Conservation (phyloP, 108 stramenopile species). For the Nitzschia sp. region DNA sequence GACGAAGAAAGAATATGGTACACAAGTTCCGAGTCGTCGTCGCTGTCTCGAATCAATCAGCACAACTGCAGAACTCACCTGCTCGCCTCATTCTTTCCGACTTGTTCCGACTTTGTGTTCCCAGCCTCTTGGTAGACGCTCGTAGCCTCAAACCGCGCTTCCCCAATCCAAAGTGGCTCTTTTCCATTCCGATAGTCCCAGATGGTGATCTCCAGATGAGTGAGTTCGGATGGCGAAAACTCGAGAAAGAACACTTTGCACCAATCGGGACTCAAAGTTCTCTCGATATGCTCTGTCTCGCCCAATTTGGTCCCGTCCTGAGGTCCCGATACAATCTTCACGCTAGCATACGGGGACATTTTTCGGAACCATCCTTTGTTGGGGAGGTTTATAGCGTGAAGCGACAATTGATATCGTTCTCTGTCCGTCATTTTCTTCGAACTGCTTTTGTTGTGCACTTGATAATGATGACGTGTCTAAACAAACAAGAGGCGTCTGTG, state of each 20-base stretch:
- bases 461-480: too few relatives aligned
- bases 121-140: conserved; percentile 28
- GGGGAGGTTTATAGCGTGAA: conserved; percentile 14
- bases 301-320: conserved; percentile 28
- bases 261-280: conserved; percentile 23
- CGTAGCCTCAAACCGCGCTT: conserved; percentile 34
- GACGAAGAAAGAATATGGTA: not conserved
- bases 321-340: conserved; percentile 23
- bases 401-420: conserved; percentile 28
- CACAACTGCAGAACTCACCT: conserved; percentile 1
- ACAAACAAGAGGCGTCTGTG: too few relatives aligned
- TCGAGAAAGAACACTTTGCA: conserved; percentile 36
- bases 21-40: not conserved
- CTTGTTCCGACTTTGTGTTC: conserved; percentile 13
- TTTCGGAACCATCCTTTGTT: conserved; percentile 9
- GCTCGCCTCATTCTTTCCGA: conserved; percentile 12
- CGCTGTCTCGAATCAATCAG: too few relatives aligned
- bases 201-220: conserved; percentile 25
- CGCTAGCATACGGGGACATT: conserved; percentile 21
- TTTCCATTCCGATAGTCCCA: conserved; percentile 22
- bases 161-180: conserved; percentile 17
- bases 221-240: conserved; percentile 14
- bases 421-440: not conserved
- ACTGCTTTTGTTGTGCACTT: too few relatives aligned
- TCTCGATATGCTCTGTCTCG: conserved; percentile 28